phyloP scores from a whole-genome alignment of 805 yeast genomes.

The Barnettozyma sp. region DNA sequence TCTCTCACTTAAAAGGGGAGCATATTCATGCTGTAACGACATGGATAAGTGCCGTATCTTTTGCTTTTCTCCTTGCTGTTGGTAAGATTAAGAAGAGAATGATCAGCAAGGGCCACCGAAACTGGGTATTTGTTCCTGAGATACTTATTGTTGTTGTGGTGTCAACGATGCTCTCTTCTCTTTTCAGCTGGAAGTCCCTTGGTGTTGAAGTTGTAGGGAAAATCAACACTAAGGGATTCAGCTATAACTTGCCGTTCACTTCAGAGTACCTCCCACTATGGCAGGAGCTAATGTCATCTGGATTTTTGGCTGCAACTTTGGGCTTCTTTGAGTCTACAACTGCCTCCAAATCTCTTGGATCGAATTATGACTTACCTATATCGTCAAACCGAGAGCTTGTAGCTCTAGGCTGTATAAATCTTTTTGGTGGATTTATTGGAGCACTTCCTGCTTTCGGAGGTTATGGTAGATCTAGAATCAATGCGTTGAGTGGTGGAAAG shows the following conservation, averaged over 20 bases:
- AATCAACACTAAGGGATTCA: slow-evolving; percentile 44
- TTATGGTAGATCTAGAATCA: slow-evolving; percentile 86
- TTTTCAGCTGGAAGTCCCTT: slow-evolving; percentile 40
- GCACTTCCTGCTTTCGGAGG: slow-evolving; percentile 94
- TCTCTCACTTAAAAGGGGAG: slow-evolving; percentile 32
- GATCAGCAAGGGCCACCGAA: slow-evolving; percentile 26
- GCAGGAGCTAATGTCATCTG: slow-evolving; percentile 52
- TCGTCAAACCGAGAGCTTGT: slow-evolving; percentile 88
- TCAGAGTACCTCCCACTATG: slow-evolving; percentile 39
- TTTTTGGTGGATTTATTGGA: slow-evolving; percentile 44
- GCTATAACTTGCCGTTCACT: slow-evolving; percentile 54
- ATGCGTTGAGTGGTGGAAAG: slow-evolving; percentile 80
- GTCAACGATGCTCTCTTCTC: slow-evolving; percentile 48
- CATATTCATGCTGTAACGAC: slow-evolving; percentile 55
- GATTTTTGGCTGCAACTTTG: slow-evolving; percentile 71
- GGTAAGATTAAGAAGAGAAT: slow-evolving; percentile 36
- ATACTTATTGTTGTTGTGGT: slow-evolving; percentile 64
- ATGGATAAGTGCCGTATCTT: slow-evolving; percentile 47
- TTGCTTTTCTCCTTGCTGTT: slow-evolving; percentile 37
- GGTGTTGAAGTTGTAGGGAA: slow-evolving; percentile 70
- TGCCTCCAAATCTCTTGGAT: slow-evolving; percentile 80
- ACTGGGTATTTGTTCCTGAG: slow-evolving; percentile 71
- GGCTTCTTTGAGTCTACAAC: slow-evolving; percentile 94
- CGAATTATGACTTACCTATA: slow-evolving; percentile 60
- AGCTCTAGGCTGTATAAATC: slow-evolving; percentile 75